Evolutionary conservation across 1,284 basidiomycete genomes (phyloP), one percentile per base, ranked within the genome.

Genomic region (Rhodotorula sp.): DNA sequence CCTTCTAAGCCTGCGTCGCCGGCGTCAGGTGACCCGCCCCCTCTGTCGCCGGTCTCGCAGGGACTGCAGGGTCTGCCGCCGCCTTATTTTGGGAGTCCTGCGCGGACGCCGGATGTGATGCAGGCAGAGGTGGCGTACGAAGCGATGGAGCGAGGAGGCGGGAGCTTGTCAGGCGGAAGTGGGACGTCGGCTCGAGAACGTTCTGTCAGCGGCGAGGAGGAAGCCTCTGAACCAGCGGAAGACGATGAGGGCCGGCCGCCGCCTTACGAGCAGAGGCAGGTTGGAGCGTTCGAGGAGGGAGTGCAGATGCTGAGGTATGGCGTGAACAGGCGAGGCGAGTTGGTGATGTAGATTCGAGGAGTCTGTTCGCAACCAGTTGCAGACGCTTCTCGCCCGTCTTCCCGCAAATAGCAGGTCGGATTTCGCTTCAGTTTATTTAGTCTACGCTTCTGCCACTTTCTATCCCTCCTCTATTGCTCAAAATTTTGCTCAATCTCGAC

Each of bases 401-500:
- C n/a, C n/a, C n/a, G n/a, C n/a, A n/a, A n/a, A n/a, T n/a, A n/a
- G n/a, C n/a, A n/a, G n/a, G n/a, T n/a, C n/a, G n/a, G n/a, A n/a
- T n/a, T n/a, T n/a, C n/a, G n/a, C n/a, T n/a, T n/a, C n/a, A n/a
- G n/a, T n/a, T n/a, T n/a, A n/a, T n/a, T n/a, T n/a, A n/a, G n/a
- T 28, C 34, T 57, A 61, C 37, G 37, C 16, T 18, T 44, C 26
- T 28, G 16, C 34, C 10, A 16, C 51, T 10, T 4, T 24, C 46
- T 34, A 48, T 53, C 47, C 10, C 40, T 13, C 40, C 9, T 28
- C 24, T 59, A 15, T n/a, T 4, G n/a, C 50, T 26, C 44, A 34
- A 70, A 73, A 30, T n/a, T 34, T 46, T 71, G 63, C 54, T 73
- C 72, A 15, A 71, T 59, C 60, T 69, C 59, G 8, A 75, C 47